phyloP scores from a whole-genome alignment of 495 filamentous ascomycete species.

The Massariosphaeria phaeospora region DNA sequence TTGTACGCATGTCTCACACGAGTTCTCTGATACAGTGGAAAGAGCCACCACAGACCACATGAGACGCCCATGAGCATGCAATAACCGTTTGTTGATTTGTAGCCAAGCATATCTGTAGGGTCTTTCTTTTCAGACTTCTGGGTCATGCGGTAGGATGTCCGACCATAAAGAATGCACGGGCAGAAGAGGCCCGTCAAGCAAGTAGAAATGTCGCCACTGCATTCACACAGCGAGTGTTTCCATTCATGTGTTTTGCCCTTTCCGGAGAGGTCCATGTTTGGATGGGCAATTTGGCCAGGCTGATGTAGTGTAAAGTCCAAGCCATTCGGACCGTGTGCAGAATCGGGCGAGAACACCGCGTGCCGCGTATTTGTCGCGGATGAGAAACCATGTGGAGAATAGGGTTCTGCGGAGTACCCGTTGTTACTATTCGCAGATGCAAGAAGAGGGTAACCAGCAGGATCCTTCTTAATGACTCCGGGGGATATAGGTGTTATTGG shows the following conservation, averaged over 20 bases:
- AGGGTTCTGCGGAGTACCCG: conserved; percentile 13
- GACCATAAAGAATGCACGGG: conserved; percentile 35
- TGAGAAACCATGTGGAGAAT: conserved; percentile 24
- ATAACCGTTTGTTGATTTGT: conserved; percentile 22
- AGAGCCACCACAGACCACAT: conserved; percentile 34
- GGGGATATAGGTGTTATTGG: conserved; percentile 25
- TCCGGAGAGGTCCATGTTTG: conserved; percentile 33
- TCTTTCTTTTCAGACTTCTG: conserved; percentile 28
- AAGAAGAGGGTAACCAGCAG: conserved; percentile 1
- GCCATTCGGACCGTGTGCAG: conserved; percentile 35
- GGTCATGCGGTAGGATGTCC: conserved; percentile 31
- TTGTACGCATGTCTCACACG: conserved; percentile 34
- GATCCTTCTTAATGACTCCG: conserved; percentile 13
- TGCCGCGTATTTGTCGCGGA: background rate
- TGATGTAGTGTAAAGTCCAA: conserved; percentile 29
- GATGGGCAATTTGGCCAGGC: conserved; percentile 39
- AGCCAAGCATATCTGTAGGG: conserved; percentile 34
- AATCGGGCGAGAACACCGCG: conserved; percentile 31
- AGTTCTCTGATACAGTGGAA: conserved; percentile 26
- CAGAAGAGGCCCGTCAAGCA: conserved; percentile 36
- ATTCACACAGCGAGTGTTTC: conserved; percentile 28
- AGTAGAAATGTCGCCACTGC: conserved; percentile 22
- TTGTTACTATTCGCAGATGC: conserved; percentile 9
- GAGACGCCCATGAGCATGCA: conserved; percentile 31
- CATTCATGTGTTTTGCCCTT: conserved; percentile 18